A percentile compares a stretch with the other conserved stretches of the same genome.
Evolutionary conservation across 805 yeast genomes (phyloP).

Genomic region (Candida silvatica): DNA sequence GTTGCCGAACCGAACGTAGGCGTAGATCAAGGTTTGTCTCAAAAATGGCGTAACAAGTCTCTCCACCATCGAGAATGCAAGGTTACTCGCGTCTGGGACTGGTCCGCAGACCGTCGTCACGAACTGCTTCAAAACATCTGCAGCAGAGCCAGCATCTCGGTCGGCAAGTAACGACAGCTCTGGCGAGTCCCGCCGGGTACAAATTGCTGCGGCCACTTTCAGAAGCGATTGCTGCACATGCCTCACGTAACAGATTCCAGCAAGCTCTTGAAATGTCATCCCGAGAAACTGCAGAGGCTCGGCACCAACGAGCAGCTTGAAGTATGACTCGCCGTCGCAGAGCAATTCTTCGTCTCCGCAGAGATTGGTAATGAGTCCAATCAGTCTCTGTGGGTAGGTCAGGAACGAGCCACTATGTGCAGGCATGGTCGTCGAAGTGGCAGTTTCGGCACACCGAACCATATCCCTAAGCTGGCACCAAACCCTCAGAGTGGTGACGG

Average conservation of each 20-base stretch:
- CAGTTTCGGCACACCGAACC: conserved; percentile 17
- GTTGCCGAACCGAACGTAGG: conserved; percentile 37
- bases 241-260: conserved; percentile 40
- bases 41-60: conserved; percentile 56
- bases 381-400: conserved; percentile 20
- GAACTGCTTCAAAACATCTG: conserved; percentile 11
- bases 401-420: conserved; percentile 10
- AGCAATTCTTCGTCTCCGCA: conserved; percentile 27
- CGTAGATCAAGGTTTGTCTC: conserved; percentile 51
- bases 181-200: neutral
- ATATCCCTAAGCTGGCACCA: conserved; percentile 28
- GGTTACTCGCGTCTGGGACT: conserved; percentile 23
- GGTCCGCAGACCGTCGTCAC: conserved; percentile 17
- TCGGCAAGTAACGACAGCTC: conserved; percentile 1
- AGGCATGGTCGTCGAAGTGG: conserved; percentile 1
- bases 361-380: conserved; percentile 49
- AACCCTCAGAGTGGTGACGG: conserved; percentile 47
- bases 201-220: conserved; percentile 13
- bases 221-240: conserved; percentile 41
- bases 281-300: conserved; percentile 40
- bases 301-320: conserved; percentile 41
- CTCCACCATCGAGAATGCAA: conserved; percentile 45
- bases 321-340: conserved; percentile 36
- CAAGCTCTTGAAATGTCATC: conserved; percentile 35
- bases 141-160: neutral